phyloP scores from a whole-genome alignment of 352 stramenopile species.

The Peronosclerospora sorghi region DNA sequence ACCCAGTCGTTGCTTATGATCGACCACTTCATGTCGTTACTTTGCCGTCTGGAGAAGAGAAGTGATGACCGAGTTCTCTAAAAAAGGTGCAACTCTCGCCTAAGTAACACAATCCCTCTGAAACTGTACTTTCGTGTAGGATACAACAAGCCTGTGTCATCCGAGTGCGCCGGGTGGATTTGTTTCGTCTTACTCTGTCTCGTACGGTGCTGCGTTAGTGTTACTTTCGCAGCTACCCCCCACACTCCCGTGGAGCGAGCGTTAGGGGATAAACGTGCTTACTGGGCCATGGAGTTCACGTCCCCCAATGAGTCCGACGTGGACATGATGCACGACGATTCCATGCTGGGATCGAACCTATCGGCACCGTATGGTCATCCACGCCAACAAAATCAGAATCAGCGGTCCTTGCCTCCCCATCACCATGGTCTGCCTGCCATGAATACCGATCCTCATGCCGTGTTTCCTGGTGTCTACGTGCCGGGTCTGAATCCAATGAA shows the following conservation, averaged over 20 bases:
- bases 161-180: too few relatives aligned
- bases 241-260: background rate
- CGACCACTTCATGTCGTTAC: too few relatives aligned
- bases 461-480: slow-evolving; percentile 43
- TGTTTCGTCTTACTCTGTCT: slow-evolving; percentile 1
- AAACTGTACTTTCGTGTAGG: too few relatives aligned
- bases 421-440: slow-evolving; percentile 5
- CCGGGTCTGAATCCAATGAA: slow-evolving; percentile 34
- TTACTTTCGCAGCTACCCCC: slow-evolving; percentile 3
- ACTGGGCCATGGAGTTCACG: slow-evolving; percentile 50
- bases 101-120: too few relatives aligned
- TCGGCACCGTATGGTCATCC: slow-evolving; percentile 32
- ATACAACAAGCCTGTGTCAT: too few relatives aligned
- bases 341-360: slow-evolving; percentile 40
- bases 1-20: too few relatives aligned
- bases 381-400: slow-evolving; percentile 5
- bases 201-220: slow-evolving; percentile 1
- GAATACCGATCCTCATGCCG: slow-evolving; percentile 9
- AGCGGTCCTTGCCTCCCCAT: slow-evolving; percentile 5
- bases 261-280: too few relatives aligned
- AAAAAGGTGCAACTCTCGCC: too few relatives aligned
- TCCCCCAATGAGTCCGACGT: slow-evolving; percentile 44
- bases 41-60: too few relatives aligned
- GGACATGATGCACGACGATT: slow-evolving; percentile 69
- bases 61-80: too few relatives aligned